Evolutionary conservation across 2,329 filamentous ascomycete genomes (phyloP), one percentile per base, ranked within the genome.

Genomic region (Cytospora paraplurivora): DNA sequence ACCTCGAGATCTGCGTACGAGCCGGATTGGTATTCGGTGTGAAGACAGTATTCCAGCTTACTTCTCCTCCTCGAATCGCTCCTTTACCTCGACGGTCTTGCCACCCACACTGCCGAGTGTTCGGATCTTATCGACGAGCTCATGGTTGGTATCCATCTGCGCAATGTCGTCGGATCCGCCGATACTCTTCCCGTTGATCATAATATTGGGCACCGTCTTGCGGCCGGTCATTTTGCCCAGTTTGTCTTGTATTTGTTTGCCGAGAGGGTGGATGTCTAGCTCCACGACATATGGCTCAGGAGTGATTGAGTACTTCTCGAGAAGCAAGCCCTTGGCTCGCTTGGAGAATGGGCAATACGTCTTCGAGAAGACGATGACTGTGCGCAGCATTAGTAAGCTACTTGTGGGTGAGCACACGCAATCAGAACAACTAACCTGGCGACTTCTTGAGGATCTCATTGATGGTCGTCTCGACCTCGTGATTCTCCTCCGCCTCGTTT

Each of bases 301-400:
- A 0, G 86, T 84, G 73, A 99, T 96, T 61, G 81, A 81, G 80
- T 98, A 98, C 70, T 90, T 88, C 27, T 93, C 86, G 50, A 97
- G 85, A 49, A 99, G 85, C 62, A 98, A 85, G 51, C 82, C 81
- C 78, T 99, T 99, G 53, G 95, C 95, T 69, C 87, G 88, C 73
- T 88, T 89, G 58, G 93, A 97, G 78, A 85, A 89, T 0, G 90
- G 92, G 76, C 95, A 99, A 78, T 94, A 97, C 1, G 90, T 86
- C 77, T 99, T 98, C 68, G 93, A 97, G 79, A 98, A 98, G 71
- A 99, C 92, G 74, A 97, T 91, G 65, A 98, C 92, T 95, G 68
- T 34, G 37, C 37, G 21, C 15, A 19, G 7, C 8, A 32, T 70
- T 64, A 71, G 38, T 47, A 33, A 8, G 61, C 57, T 67, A 50